Conservation (phyloP, 2,329 filamentous ascomycete genomes). For the Botrytis medusae region DNA sequence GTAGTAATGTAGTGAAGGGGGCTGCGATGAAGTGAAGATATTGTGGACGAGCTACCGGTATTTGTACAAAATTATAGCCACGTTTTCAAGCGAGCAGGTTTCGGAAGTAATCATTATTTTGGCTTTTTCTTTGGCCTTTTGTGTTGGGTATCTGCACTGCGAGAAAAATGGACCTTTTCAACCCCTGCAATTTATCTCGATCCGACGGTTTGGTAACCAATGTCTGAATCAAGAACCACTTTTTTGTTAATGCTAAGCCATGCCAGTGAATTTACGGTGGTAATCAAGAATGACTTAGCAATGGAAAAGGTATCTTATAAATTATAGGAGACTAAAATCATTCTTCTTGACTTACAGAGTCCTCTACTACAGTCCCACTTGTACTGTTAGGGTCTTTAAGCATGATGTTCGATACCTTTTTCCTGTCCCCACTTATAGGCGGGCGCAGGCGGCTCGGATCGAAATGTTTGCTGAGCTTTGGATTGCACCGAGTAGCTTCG, state of each 20-base stretch:
- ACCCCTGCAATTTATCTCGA: not conserved
- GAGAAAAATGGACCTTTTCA: not conserved
- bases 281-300: not conserved
- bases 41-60: not conserved
- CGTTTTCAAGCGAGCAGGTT: not conserved
- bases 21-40: not conserved
- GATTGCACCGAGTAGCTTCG: too few species aligned
- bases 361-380: not conserved
- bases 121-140: not conserved
- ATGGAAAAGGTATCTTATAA: not conserved
- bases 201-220: not conserved
- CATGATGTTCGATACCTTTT: not conserved
- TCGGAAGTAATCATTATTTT: not conserved
- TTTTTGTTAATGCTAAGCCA: not conserved
- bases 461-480: too few species aligned
- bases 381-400: not conserved
- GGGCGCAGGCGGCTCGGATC: too few species aligned
- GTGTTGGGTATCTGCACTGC: not conserved
- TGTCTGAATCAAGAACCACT: not conserved
- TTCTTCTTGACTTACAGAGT: accelerated
- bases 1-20: not conserved
- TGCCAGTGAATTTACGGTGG: not conserved
- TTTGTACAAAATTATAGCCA: not conserved
- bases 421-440: too few species aligned
- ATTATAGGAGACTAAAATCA: not conserved